These are phyloP conservation scores for Aspergillus fijiensis DNA, from an alignment of 2,329 filamentous ascomycete species.

Conservation along the genomic window DNA sequence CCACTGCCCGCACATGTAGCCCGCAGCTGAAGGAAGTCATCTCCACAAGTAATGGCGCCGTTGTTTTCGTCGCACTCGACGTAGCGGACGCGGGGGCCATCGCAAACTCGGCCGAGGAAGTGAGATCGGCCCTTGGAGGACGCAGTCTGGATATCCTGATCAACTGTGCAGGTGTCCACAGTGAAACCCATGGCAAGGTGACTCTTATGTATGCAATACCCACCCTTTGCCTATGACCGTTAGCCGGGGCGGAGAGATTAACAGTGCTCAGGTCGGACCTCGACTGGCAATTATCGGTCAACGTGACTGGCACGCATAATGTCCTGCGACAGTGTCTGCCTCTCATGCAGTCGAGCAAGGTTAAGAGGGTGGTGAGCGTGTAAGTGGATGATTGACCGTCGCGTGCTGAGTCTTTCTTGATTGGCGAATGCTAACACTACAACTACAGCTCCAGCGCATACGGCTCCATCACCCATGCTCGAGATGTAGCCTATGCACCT, in stretches of 20 bases:
- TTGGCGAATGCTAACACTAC: too few species aligned
- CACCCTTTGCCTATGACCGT: too few species aligned
- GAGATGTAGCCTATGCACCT: slow-evolving; percentile 16
- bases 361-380: slow-evolving; percentile 13
- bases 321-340: slow-evolving; percentile 5
- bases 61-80: slow-evolving; percentile 37
- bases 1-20: slow-evolving; percentile 10
- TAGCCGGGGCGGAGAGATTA: too few species aligned
- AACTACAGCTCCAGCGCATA: not conserved
- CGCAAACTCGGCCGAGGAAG: slow-evolving; percentile 28
- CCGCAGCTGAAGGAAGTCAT: slow-evolving; percentile 31
- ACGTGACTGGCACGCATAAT: slow-evolving; percentile 10
- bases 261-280: slow-evolving; percentile 7
- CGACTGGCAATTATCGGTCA: slow-evolving; percentile 7
- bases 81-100: slow-evolving; percentile 31
- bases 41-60: slow-evolving; percentile 26
- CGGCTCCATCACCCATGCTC: slow-evolving; percentile 2
- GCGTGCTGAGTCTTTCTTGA: too few species aligned
- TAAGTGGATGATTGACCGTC: not conserved
- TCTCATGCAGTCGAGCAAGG: not conserved
- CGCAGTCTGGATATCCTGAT: slow-evolving; percentile 44
- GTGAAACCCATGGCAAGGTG: not conserved
- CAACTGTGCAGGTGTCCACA: slow-evolving; percentile 39
- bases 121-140: slow-evolving; percentile 28
- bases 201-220: not conserved